Evolutionary conservation across 257 asterid species (phyloP).

Genomic region (Solanum sitiens): DNA sequence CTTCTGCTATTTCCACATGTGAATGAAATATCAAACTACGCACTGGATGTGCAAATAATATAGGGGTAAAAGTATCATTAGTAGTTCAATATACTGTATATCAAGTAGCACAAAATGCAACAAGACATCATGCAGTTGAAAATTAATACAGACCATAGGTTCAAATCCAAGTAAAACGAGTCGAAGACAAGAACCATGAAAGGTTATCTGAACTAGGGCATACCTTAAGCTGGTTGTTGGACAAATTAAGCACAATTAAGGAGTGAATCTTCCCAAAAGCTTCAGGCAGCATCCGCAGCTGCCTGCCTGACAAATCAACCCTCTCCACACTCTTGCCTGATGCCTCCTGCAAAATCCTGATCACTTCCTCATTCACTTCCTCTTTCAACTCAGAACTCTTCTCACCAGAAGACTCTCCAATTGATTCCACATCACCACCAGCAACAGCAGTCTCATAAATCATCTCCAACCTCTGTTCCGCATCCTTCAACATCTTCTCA

Average conservation of each 20-base stretch:
- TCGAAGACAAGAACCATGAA: neutral
- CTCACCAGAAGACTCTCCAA: conserved; percentile 18
- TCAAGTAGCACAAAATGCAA: neutral
- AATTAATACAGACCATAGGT: neutral
- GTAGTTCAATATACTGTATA: neutral
- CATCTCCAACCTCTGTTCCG: conserved; percentile 72
- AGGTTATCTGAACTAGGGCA: neutral
- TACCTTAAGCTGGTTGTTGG: conserved; percentile 75
- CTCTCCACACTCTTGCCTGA: conserved; percentile 44
- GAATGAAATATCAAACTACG: neutral
- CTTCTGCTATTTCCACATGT: neutral
- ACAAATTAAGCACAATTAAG: conserved; percentile 54
- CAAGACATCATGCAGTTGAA: neutral
- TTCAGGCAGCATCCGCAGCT: conserved; percentile 67
- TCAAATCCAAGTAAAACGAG: neutral
- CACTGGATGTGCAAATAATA: neutral
- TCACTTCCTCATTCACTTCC: conserved; percentile 58
- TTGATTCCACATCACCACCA: conserved; percentile 29
- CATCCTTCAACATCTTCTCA: conserved; percentile 66
- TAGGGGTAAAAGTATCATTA: neutral
- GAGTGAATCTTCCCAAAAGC: conserved; percentile 55
- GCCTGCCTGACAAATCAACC: conserved; percentile 50
- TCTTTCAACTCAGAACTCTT: conserved; percentile 20
- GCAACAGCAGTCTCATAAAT: conserved; percentile 71
- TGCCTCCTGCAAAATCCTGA: conserved; percentile 52